A percentile compares a stretch with the other conserved stretches of the same genome.
Evolutionary conservation across 768 basidiomycete species (phyloP).

Genomic region (Hydnum rufescens): DNA sequence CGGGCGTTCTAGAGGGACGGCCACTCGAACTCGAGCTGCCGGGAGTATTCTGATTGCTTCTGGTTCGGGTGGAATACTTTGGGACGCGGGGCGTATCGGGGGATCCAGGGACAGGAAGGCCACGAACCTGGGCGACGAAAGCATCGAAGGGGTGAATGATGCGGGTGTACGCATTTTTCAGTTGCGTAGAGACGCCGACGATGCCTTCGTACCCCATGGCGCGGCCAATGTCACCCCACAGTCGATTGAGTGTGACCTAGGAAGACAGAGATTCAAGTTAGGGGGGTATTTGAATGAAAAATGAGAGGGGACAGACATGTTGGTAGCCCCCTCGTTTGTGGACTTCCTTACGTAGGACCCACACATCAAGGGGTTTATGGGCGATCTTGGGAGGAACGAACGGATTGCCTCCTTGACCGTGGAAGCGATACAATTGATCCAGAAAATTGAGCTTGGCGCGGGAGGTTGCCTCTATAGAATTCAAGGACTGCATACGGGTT

Average conservation of each 20-base stretch:
- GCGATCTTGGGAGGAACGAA: constrained; percentile 90
- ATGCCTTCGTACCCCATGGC: constrained; percentile 66
- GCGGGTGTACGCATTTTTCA: constrained; percentile 75
- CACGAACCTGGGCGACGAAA: constrained; percentile 58
- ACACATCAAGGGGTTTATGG: constrained; percentile 81
- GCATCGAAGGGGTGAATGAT: constrained; percentile 95
- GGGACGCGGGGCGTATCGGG: background rate
- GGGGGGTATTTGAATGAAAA: background rate
- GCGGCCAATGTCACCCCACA: constrained; percentile 77
- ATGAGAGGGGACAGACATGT: constrained; percentile 30
- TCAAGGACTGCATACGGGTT: constrained; percentile 83
- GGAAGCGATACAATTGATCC: constrained; percentile 91
- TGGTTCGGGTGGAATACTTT: background rate
- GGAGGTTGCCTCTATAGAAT: constrained; percentile 93
- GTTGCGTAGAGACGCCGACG: constrained; percentile 64
- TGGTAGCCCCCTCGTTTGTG: constrained; percentile 76
- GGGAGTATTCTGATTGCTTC: too few species aligned
- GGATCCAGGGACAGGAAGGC: constrained; percentile 7
- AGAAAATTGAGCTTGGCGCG: constrained; percentile 93
- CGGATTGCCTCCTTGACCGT: constrained; percentile 84
- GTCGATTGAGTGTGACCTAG: constrained; percentile 65
- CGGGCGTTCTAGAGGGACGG: too few species aligned
- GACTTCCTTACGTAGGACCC: constrained; percentile 84
- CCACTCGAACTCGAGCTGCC: too few species aligned
- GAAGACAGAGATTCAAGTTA: too few species aligned